phyloP scores from a whole-genome alignment of 257 asterid genomes.

The Verbascum thapsus region DNA sequence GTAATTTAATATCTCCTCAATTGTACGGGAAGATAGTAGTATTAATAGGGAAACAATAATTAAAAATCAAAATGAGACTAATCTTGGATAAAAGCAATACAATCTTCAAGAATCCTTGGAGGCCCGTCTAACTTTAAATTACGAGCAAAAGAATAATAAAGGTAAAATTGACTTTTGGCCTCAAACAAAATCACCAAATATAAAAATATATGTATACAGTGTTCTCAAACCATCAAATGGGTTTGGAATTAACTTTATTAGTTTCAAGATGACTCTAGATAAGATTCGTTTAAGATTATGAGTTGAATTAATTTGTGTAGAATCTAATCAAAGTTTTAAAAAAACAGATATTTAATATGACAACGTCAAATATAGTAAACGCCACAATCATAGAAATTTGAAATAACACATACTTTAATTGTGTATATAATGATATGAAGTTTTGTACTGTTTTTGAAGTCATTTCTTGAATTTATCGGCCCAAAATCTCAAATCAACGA shows the following conservation, averaged over 20 bases:
- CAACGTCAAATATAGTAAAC: background rate
- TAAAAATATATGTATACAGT: no score
- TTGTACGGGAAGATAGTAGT: conserved; percentile 3
- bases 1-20: conserved; percentile 10
- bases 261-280: background rate
- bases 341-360: background rate
- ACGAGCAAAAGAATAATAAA: no score
- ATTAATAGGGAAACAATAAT: background rate
- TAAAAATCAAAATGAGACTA: conserved; percentile 15
- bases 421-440: background rate
- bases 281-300: background rate
- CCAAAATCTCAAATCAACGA: no score
- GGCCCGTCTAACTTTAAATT: no score
- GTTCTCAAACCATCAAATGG: no score
- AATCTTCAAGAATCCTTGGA: no score
- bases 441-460: no score
- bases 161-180: no score
- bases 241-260: background rate
- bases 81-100: conserved; percentile 17
- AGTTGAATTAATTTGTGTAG: background rate
- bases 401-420: no score
- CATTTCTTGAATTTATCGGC: no score
- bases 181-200: no score
- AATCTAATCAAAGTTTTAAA: background rate
- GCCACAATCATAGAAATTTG: background rate